Percentiles rank a stretch among this genome's conserved stretches.
These are phyloP conservation scores for Eutrema heterophyllum DNA, from an alignment of 345 rosid genomes.

Conservation along the genomic window DNA sequence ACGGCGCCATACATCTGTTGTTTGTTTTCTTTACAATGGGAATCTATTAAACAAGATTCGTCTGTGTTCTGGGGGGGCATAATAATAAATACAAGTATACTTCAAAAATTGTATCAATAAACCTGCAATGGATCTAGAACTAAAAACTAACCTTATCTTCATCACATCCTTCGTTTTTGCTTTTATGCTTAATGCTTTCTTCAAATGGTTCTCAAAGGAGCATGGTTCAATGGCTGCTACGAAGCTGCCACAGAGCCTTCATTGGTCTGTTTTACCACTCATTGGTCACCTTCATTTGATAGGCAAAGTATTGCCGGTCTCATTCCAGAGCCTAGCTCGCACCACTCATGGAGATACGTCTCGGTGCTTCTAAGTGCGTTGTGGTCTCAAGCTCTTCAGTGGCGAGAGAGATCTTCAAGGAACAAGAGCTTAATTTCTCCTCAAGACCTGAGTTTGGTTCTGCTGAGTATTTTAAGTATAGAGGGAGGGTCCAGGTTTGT, in stretches of 20 bases:
- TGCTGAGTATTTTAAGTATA: conserved; percentile 36
- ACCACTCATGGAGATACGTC: conserved; percentile 40
- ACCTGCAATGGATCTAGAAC: conserved; percentile 17
- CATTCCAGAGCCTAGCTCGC: conserved; percentile 31
- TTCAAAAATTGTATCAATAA: neutral
- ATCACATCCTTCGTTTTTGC: conserved; percentile 9
- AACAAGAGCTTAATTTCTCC: conserved; percentile 52
- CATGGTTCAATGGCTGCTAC: conserved; percentile 4
- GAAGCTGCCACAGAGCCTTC: conserved; percentile 42
- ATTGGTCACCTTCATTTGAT: conserved; percentile 51
- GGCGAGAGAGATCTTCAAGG: conserved; percentile 47
- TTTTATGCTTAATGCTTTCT: conserved; percentile 11
- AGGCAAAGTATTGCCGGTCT: conserved; percentile 31
- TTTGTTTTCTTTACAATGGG: conserved; percentile 27
- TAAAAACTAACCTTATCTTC: conserved; percentile 9
- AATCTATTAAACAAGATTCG: conserved; percentile 24
- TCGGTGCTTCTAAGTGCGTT: conserved; percentile 38
- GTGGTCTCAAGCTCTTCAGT: conserved; percentile 43
- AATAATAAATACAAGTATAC: conserved; percentile 15
- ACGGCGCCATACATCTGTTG: conserved; percentile 3
- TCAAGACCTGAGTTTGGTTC: conserved; percentile 44
- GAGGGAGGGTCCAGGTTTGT: conserved; percentile 37
- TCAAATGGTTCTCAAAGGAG: conserved; percentile 11
- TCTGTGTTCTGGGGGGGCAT: neutral
- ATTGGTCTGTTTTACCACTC: conserved; percentile 43